phyloP scores from a whole-genome alignment of 2,329 filamentous ascomycete species.

The Aureobasidium leucospermi region DNA sequence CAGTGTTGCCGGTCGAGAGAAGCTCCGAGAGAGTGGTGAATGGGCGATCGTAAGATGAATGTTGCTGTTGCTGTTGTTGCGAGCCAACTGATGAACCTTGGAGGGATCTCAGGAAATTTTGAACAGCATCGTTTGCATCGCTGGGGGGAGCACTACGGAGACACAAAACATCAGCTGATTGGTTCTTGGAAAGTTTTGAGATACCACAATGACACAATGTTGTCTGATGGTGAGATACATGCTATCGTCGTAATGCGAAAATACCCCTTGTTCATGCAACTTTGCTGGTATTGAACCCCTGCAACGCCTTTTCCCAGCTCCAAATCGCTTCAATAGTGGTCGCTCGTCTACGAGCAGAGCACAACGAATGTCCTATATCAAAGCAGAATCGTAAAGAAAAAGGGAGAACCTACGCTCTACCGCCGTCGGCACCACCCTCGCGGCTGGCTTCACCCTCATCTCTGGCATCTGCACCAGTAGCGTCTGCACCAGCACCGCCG shows the following conservation, averaged over 20 bases:
- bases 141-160: conserved; percentile 47
- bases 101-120: conserved; percentile 82
- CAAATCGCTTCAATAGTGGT: background rate
- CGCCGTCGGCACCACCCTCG: conserved; percentile 92
- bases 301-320: background rate
- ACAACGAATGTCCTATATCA: background rate
- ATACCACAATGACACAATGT: background rate
- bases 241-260: conserved; percentile 8
- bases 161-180: background rate
- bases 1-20: conserved; percentile 66
- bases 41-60: conserved; percentile 48
- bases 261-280: background rate
- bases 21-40: conserved; percentile 85
- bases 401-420: conserved; percentile 89
- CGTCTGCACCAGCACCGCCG: conserved; percentile 77
- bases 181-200: background rate
- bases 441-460: conserved; percentile 82
- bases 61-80: conserved; percentile 25
- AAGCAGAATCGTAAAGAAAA: background rate
- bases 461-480: conserved; percentile 84
- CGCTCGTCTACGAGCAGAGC: background rate
- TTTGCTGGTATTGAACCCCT: background rate
- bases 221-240: conserved; percentile 15
- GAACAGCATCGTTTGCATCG: conserved; percentile 72
- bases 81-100: conserved; percentile 43